Evolutionary conservation across 768 basidiomycete species (phyloP).

Genomic region (Cubamyces lactineus): DNA sequence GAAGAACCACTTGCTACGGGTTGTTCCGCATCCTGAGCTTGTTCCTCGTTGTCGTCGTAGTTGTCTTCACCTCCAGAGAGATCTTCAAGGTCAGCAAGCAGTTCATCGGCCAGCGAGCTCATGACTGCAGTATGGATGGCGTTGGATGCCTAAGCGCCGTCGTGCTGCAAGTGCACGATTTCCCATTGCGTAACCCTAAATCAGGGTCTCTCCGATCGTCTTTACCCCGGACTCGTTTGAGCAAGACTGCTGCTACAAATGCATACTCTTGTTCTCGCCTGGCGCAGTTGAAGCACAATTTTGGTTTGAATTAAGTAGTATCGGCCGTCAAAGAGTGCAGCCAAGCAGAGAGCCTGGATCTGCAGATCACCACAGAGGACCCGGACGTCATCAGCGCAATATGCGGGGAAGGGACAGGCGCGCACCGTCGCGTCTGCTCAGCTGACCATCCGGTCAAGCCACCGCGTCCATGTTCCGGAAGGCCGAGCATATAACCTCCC

Average conservation of each 20-base stretch:
- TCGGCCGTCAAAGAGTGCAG: too few relatives aligned
- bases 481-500: background rate
- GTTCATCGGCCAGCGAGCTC: conserved; percentile 88
- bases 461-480: conserved; percentile 22
- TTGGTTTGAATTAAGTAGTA: too few relatives aligned
- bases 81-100: conserved; percentile 89
- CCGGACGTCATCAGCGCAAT: background rate
- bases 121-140: conserved; percentile 40
- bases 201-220: conserved; percentile 5
- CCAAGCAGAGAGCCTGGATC: background rate
- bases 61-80: conserved; percentile 65
- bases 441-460: conserved; percentile 18
- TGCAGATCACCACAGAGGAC: background rate
- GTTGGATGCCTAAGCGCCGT: background rate
- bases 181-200: conserved; percentile 6
- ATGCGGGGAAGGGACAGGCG: conserved; percentile 9
- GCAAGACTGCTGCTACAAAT: too few relatives aligned
- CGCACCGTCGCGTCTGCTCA: conserved; percentile 20
- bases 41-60: conserved; percentile 51
- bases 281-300: too few relatives aligned
- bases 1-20: conserved; percentile 34
- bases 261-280: too few relatives aligned
- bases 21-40: conserved; percentile 30
- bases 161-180: background rate
- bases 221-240: background rate